Conservation (phyloP, 2,329 filamentous ascomycete species). For the Cercospora sojina region DNA sequence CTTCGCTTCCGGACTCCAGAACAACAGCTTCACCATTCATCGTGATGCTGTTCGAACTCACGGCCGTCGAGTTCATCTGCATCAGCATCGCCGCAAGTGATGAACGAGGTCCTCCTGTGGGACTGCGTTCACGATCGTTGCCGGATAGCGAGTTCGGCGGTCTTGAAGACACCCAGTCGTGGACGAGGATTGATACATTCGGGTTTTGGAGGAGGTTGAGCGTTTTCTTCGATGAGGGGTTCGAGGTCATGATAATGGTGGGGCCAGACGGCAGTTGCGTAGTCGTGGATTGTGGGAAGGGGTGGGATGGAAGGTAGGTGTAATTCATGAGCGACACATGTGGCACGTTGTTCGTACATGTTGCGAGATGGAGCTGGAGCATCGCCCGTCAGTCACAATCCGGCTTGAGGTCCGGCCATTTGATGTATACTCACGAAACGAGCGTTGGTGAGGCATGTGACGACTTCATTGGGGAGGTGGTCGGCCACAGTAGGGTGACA, state of each 20-base stretch:
- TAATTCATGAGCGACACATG: constrained; percentile 99
- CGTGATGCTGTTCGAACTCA: constrained; percentile 86
- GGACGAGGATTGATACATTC: constrained; percentile 87
- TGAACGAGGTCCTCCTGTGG: constrained; percentile 62
- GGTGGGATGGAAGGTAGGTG: constrained; percentile 73
- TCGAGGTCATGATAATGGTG: constrained; percentile 88
- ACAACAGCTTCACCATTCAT: constrained; percentile 86
- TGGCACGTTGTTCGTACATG: constrained; percentile 76
- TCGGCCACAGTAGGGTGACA: constrained; percentile 68
- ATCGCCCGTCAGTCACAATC: not conserved
- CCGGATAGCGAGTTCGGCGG: constrained; percentile 61
- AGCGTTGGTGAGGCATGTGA: constrained; percentile 89
- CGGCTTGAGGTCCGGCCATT: not conserved
- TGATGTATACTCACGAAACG: constrained; percentile 70
- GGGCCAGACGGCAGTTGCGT: constrained; percentile 47
- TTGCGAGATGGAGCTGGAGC: constrained; percentile 85
- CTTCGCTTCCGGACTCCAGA: constrained; percentile 69
- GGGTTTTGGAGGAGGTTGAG: constrained; percentile 81
- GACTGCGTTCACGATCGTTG: constrained; percentile 56
- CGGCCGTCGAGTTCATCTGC: constrained; percentile 84
- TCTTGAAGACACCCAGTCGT: constrained; percentile 95
- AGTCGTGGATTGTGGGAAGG: constrained; percentile 55
- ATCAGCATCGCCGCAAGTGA: constrained; percentile 79
- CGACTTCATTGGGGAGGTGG: constrained; percentile 76
- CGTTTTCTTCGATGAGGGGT: constrained; percentile 74